Evolutionary conservation across 1,139 yeast genomes (phyloP), one percentile per base, ranked within the genome.

Genomic region (Kazachstania sp.): DNA sequence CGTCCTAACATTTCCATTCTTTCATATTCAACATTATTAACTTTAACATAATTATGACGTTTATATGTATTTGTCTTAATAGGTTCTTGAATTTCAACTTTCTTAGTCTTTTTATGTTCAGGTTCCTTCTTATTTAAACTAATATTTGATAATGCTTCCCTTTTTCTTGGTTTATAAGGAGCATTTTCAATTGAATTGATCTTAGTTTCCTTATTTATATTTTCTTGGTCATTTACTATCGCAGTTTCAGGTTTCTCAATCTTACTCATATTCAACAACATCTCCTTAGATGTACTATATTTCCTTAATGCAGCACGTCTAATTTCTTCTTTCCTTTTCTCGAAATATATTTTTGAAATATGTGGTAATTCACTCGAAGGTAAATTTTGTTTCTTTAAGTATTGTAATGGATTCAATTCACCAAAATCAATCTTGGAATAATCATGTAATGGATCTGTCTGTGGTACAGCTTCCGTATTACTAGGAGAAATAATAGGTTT

Each of bases 1-100:
- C 84, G 75, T 13, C 98, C 98, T 16, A 92, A 66, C 18, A 86
- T 70, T 57, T 87, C 96, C 20, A 86, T 68, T 49, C 83, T 77
- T 56, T 84, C 94, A 60, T 86, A 90, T 38, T 74, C 75, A 39
- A 73, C 72, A 2, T 78, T 81, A 61, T 87, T 86, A 1, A 81
- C 74, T 4, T 63, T 57, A 2, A 62, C 35, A 69, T 57, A 30
- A 55, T 49, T 56, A 48, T 59, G 49, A 7, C 35, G 32, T 28
- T 45, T 39, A 18, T 31, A 40, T 23, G 43, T 48, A 29, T 46
- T 42, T 3, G 49, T 47, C 11, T 29, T 41, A 15, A 45, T 41
- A 3, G 65, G 65, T 38, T 61, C 65, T 19, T 55, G 49, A 15
- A 60, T 61, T 46, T 58, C 64, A 8, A 60, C 63, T 40, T 45